phyloP scores from a whole-genome alignment of 2,329 filamentous ascomycete species.

The Neofusicoccum ribis region DNA sequence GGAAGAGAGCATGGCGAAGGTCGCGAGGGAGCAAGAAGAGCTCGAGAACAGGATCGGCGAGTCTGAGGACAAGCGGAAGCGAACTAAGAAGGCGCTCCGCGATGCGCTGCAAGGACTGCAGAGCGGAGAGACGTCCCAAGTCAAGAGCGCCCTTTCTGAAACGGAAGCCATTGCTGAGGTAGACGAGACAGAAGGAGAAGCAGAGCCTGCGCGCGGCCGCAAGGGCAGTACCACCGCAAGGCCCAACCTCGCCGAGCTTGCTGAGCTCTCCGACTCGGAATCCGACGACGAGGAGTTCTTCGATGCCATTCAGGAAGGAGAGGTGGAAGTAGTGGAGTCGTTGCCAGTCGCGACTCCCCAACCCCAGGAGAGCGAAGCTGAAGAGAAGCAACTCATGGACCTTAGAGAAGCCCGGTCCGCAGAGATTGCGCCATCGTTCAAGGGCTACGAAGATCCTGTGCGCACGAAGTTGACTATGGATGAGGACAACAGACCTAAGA shows the following conservation, averaged over 20 bases:
- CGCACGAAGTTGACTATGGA: conserved; percentile 82
- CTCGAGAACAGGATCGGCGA: conserved; percentile 85
- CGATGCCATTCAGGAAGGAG: conserved; percentile 90
- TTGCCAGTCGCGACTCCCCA: conserved; percentile 50
- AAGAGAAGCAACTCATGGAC: conserved; percentile 45
- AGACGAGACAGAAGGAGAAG: conserved; percentile 17
- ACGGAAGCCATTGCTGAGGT: conserved; percentile 35
- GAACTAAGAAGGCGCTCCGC: conserved; percentile 84
- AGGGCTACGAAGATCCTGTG: conserved; percentile 87
- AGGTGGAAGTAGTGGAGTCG: conserved; percentile 73
- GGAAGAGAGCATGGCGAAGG: conserved; percentile 98
- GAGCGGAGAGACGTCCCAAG: conserved; percentile 24
- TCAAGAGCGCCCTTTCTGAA: conserved; percentile 22
- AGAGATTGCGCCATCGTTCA: conserved; percentile 77
- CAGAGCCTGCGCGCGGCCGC: conserved; percentile 22
- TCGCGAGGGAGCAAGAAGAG: conserved; percentile 92
- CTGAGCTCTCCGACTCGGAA: conserved; percentile 66
- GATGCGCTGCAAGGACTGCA: conserved; percentile 70
- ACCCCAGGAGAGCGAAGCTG: conserved; percentile 39
- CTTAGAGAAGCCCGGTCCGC: conserved; percentile 51
- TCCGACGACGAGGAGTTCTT: conserved; percentile 93
- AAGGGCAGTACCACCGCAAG: conserved; percentile 51
- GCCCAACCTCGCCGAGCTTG: conserved; percentile 68
- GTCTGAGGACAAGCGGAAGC: conserved; percentile 84
- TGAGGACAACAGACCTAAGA: conserved; percentile 87